A percentile compares a stretch with the other conserved stretches of the same genome.
Conservation (phyloP, 139 green algal genomes). For the Dunaliella primolecta region DNA sequence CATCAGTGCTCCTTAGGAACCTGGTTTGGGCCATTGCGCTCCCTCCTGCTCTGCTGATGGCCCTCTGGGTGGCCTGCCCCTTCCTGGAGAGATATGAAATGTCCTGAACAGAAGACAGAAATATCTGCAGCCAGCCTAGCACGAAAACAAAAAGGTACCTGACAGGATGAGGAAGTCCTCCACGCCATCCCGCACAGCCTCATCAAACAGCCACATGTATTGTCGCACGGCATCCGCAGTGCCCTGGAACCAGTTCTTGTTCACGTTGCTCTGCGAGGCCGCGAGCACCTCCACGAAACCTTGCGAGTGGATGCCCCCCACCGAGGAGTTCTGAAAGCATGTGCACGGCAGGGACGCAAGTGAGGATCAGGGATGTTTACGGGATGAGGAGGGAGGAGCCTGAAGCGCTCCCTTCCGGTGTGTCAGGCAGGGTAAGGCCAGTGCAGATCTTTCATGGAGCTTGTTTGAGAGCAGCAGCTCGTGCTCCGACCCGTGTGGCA, state of each 20-base stretch:
- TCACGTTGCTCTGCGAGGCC: constrained; percentile 85
- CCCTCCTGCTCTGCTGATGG: background rate
- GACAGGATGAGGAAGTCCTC: constrained; percentile 99
- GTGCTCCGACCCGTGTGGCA: no score
- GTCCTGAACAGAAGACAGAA: no score
- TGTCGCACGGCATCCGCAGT: constrained; percentile 98
- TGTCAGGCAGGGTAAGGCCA: no score
- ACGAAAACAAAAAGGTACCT: constrained; percentile 61
- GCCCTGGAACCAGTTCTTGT: constrained; percentile 97
- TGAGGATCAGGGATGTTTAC: background rate
- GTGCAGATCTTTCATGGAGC: no score
- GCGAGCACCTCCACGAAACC: constrained; percentile 99
- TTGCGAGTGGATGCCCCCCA: constrained; percentile 76
- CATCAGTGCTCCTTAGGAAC: background rate
- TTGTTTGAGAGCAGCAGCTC: no score
- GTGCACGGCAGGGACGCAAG: background rate
- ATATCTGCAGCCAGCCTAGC: no score
- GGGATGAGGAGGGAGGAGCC: no score
- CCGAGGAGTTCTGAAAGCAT: constrained; percentile 76
- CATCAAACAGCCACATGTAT: constrained; percentile 99
- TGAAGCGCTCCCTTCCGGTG: no score
- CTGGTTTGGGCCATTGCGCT: background rate
- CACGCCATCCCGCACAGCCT: constrained; percentile 80
- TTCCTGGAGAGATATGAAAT: background rate
- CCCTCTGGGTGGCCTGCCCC: background rate